A percentile compares a stretch with the other conserved stretches of the same genome.
Evolutionary conservation across 768 basidiomycete genomes (phyloP).

Genomic region (Termitomyces sp.): DNA sequence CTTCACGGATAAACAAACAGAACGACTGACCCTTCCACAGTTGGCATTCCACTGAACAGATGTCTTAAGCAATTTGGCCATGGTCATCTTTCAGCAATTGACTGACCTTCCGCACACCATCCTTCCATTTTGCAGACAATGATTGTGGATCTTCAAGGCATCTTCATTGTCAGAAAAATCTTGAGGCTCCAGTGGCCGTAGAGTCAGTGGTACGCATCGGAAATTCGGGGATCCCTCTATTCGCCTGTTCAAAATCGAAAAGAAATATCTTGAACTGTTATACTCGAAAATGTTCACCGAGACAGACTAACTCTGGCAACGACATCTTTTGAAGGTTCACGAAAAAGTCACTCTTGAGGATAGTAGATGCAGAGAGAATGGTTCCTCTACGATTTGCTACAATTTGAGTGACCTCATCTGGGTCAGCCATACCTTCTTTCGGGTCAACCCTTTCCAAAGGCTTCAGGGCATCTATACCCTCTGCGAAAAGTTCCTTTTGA

Average conservation of each 20-base stretch:
- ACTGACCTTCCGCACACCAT: slow-evolving; percentile 76
- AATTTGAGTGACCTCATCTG: slow-evolving; percentile 86
- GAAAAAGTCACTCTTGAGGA: slow-evolving; percentile 95
- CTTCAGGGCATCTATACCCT: slow-evolving; percentile 74
- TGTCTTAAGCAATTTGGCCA: background rate
- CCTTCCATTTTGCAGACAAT: slow-evolving; percentile 37
- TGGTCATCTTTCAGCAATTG: background rate
- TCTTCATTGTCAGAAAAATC: slow-evolving; percentile 24
- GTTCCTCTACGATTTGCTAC: slow-evolving; percentile 81
- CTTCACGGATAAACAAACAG: background rate
- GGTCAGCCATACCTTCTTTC: slow-evolving; percentile 67
- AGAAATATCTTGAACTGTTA: background rate
- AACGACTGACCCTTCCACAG: slow-evolving; percentile 66
- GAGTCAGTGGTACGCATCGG: slow-evolving; percentile 68
- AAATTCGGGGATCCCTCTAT: slow-evolving; percentile 96
- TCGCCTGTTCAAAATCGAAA: slow-evolving; percentile 40
- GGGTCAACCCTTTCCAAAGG: slow-evolving; percentile 73
- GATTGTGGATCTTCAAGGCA: slow-evolving; percentile 31
- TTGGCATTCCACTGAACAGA: slow-evolving; percentile 84
- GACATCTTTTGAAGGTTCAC: slow-evolving; percentile 94
- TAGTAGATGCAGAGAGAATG: slow-evolving; percentile 87
- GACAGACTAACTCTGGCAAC: slow-evolving; percentile 71
- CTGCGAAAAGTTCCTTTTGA: slow-evolving; percentile 78
- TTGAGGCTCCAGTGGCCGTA: slow-evolving; percentile 28
- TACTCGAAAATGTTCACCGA: background rate